These are phyloP conservation scores for Stygiomarasmius scandens DNA, from an alignment of 1,284 basidiomycete genomes.

Conservation along the genomic window DNA sequence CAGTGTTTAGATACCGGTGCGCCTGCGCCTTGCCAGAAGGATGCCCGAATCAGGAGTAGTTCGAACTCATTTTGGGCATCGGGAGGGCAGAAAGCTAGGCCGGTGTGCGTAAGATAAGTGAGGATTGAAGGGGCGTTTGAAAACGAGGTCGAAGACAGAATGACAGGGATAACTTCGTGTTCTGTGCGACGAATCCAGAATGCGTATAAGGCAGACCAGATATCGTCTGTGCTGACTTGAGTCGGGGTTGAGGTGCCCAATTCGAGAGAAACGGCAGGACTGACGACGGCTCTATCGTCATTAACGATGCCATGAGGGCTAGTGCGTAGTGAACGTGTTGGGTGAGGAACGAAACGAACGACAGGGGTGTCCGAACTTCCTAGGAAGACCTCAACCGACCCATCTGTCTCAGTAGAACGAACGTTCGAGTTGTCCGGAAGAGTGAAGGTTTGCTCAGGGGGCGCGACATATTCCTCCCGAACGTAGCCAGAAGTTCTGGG, in stretches of 20 bases:
- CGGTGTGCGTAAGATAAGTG: slow-evolving; percentile 17
- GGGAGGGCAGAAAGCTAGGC: slow-evolving; percentile 16
- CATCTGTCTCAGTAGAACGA: slow-evolving; percentile 9
- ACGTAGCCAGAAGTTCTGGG: slow-evolving; percentile 14
- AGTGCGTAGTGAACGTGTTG: slow-evolving; percentile 11
- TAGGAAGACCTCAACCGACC: slow-evolving; percentile 7
- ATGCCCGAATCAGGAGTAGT: slow-evolving; percentile 16
- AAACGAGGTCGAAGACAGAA: slow-evolving; percentile 5
- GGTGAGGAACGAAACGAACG: slow-evolving; percentile 12
- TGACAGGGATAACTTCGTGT: slow-evolving; percentile 15
- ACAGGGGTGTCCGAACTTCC: background rate
- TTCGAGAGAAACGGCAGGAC: slow-evolving; percentile 7
- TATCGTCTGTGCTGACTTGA: slow-evolving; percentile 4
- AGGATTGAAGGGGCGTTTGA: slow-evolving; percentile 8
- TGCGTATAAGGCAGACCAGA: slow-evolving; percentile 19
- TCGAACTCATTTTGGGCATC: slow-evolving; percentile 10
- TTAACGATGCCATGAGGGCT: slow-evolving; percentile 20
- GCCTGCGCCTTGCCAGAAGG: slow-evolving; percentile 22
- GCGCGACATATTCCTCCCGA: slow-evolving; percentile 14
- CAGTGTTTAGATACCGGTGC: slow-evolving; percentile 13
- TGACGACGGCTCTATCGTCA: slow-evolving; percentile 15
- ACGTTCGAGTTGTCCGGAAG: slow-evolving; percentile 15
- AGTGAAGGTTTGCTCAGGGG: slow-evolving; percentile 16
- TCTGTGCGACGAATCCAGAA: slow-evolving; percentile 17
- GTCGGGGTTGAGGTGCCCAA: background rate